Conservation (phyloP, 2,329 filamentous ascomycete species). For the Myriosclerotinia duriaeana region DNA sequence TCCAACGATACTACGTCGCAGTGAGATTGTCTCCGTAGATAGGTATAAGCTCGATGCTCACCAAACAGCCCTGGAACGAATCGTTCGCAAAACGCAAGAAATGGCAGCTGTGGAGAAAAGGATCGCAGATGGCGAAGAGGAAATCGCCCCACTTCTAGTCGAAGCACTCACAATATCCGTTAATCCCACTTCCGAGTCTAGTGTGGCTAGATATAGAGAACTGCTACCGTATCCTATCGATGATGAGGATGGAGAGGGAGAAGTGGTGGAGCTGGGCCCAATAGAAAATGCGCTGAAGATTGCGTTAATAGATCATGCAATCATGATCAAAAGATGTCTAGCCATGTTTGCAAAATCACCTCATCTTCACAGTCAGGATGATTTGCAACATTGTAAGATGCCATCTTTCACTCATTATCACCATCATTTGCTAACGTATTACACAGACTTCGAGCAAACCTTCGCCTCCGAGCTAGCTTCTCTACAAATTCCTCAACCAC, state of each 20-base stretch:
- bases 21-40: constrained; percentile 72
- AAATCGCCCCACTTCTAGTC: constrained; percentile 65
- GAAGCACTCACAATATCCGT: constrained; percentile 78
- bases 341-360: constrained; percentile 61
- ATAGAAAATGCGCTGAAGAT: constrained; percentile 80
- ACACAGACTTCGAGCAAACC: constrained; percentile 57
- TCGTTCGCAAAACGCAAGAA: constrained; percentile 86
- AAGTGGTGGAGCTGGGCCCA: constrained; percentile 52
- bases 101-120: constrained; percentile 74
- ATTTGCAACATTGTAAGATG: constrained; percentile 62
- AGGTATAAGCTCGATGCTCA: constrained; percentile 66
- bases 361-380: constrained; percentile 58
- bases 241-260: constrained; percentile 46
- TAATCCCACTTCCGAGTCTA: constrained; percentile 70
- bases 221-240: constrained; percentile 58
- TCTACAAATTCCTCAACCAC: constrained; percentile 55
- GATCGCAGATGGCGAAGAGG: constrained; percentile 69
- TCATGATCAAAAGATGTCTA: constrained; percentile 82
- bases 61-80: constrained; percentile 87
- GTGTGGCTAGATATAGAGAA: constrained; percentile 73
- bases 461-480: constrained; percentile 66
- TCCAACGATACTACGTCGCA: constrained; percentile 85
- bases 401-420: neutral
- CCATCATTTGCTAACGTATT: constrained; percentile 27
- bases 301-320: constrained; percentile 83